phyloP scores from a whole-genome alignment of 2,329 filamentous ascomycete genomes.

The Teratosphaeria gauchensis region DNA sequence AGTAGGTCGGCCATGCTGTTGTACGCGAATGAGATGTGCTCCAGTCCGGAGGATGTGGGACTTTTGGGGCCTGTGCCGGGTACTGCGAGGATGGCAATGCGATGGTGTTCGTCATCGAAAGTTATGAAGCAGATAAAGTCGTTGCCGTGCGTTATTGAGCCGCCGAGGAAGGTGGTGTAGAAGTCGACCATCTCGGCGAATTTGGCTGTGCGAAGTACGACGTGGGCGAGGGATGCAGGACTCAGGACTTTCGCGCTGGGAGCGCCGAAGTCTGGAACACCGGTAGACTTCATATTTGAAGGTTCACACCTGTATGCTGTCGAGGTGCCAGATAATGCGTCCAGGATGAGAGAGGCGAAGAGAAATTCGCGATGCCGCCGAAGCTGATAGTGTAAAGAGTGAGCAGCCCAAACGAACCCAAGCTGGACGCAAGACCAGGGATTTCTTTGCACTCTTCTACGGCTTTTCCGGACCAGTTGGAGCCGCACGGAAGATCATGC shows the following conservation, averaged over 20 bases:
- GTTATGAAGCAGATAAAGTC: conserved; percentile 15
- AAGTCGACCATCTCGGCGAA: conserved; percentile 16
- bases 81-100: conserved; percentile 13
- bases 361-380: not conserved
- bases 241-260: conserved; percentile 6
- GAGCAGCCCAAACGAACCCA: too few relatives aligned
- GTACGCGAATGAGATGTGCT: conserved; percentile 21
- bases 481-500: not conserved
- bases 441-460: not conserved
- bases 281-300: not conserved
- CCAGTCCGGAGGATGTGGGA: conserved; percentile 8
- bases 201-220: conserved; percentile 19
- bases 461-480: not conserved
- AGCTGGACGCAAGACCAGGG: not conserved
- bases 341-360: not conserved
- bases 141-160: conserved; percentile 8
- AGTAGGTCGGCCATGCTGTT: conserved; percentile 12
- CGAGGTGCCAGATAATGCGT: not conserved
- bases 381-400: not conserved
- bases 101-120: conserved; percentile 22
- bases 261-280: not conserved
- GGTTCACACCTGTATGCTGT: not conserved
- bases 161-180: conserved; percentile 21
- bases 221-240: conserved; percentile 15
- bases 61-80: not conserved